These are phyloP conservation scores for Nicotiana rustica DNA, from an alignment of 305 asterid species.

Conservation along the genomic window DNA sequence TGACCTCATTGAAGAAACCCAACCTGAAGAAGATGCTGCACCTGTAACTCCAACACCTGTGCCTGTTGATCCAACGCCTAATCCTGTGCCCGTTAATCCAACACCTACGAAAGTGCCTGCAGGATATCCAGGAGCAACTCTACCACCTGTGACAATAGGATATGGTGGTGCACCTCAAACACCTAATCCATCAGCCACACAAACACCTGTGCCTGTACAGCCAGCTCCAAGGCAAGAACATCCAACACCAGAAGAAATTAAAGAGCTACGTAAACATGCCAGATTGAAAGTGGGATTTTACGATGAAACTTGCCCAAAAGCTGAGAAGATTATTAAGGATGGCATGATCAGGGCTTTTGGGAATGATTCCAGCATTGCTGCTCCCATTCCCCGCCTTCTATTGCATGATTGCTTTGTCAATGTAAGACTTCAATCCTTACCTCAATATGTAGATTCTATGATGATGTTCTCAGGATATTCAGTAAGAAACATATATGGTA, in stretches of 20 bases:
- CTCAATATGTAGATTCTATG: background rate
- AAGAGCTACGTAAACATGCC: background rate
- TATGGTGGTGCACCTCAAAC: slow-evolving; percentile 7
- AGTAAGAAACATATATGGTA: background rate
- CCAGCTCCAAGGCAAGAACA: background rate
- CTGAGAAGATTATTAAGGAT: slow-evolving; percentile 53
- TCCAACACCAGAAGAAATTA: slow-evolving; percentile 17
- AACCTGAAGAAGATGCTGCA: slow-evolving; percentile 1
- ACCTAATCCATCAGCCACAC: slow-evolving; percentile 25
- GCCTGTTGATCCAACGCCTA: background rate
- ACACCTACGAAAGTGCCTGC: slow-evolving; percentile 21
- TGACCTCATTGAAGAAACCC: background rate
- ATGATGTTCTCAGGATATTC: background rate
- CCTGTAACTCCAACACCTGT: background rate
- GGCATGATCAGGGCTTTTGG: slow-evolving; percentile 43
- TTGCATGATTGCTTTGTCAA: slow-evolving; percentile 71
- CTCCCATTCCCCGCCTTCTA: slow-evolving; percentile 60
- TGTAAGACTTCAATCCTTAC: slow-evolving; percentile 42
- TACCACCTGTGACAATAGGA: background rate
- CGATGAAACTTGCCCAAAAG: slow-evolving; percentile 56
- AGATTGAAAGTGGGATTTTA: slow-evolving; percentile 53
- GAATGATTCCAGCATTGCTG: slow-evolving; percentile 54
- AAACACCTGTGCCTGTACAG: slow-evolving; percentile 14
- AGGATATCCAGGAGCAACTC: slow-evolving; percentile 23
- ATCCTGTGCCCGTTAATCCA: background rate